Evolutionary conservation across 768 basidiomycete species (phyloP).

Genomic region (Lanmaoa rubissima): DNA sequence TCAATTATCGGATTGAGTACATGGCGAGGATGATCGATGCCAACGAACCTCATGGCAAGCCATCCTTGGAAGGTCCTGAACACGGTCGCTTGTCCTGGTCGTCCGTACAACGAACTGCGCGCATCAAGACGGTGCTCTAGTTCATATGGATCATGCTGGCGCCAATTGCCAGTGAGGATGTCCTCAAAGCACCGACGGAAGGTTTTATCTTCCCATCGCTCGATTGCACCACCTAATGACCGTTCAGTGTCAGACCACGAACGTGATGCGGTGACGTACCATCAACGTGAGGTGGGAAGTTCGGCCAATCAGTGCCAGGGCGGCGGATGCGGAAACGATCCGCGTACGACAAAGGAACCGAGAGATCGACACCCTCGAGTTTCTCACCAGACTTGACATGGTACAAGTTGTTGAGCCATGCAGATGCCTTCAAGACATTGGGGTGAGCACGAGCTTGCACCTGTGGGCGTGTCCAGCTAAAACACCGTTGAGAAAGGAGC

Average conservation of each 20-base stretch:
- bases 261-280: constrained; percentile 35
- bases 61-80: constrained; percentile 77
- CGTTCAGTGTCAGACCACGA: background rate
- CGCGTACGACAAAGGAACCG: constrained; percentile 64
- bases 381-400: constrained; percentile 38
- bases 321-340: constrained; percentile 74
- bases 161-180: constrained; percentile 63
- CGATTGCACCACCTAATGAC: constrained; percentile 60
- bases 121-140: constrained; percentile 59
- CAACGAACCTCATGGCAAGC: constrained; percentile 59
- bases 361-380: constrained; percentile 56
- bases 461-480: constrained; percentile 51
- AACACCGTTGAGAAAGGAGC: background rate
- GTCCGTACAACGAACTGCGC: constrained; percentile 59
- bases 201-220: constrained; percentile 67
- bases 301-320: constrained; percentile 56
- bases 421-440: constrained; percentile 54
- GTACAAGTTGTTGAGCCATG: constrained; percentile 68
- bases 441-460: constrained; percentile 70
- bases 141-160: constrained; percentile 64
- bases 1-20: background rate
- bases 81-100: constrained; percentile 50
- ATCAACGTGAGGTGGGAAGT: constrained; percentile 54
- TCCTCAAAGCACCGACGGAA: constrained; percentile 60
- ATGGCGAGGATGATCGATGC: background rate